A percentile compares a stretch with the other conserved stretches of the same genome.
These are phyloP conservation scores for Blastomyces gilchristii DNA, from an alignment of 2,329 filamentous ascomycete genomes.

Conservation along the genomic window DNA sequence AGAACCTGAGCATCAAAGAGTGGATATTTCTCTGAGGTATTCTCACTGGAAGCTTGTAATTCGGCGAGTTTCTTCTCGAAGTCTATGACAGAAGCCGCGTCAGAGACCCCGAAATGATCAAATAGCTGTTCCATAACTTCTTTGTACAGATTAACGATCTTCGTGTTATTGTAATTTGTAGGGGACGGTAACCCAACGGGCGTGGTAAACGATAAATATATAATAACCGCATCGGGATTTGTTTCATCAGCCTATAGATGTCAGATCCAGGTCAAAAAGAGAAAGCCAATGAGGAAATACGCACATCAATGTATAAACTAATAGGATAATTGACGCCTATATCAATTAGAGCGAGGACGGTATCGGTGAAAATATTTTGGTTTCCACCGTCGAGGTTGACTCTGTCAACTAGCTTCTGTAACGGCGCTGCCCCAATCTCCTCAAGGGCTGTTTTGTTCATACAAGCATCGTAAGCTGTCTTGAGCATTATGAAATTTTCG, in stretches of 20 bases:
- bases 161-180: conserved; percentile 49
- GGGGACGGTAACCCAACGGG: conserved; percentile 51
- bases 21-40: conserved; percentile 23
- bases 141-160: conserved; percentile 45
- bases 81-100: conserved; percentile 39
- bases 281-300: background rate
- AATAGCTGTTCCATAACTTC: conserved; percentile 35
- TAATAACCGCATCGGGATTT: conserved; percentile 45
- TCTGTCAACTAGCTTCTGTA: conserved; percentile 47
- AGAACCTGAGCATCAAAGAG: conserved; percentile 47
- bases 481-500: conserved; percentile 55
- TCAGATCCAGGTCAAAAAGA: background rate
- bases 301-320: conserved; percentile 14
- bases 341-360: conserved; percentile 29
- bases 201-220: conserved; percentile 37
- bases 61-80: conserved; percentile 53
- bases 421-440: conserved; percentile 45
- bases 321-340: conserved; percentile 30
- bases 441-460: conserved; percentile 51
- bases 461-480: conserved; percentile 55
- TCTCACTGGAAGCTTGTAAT: conserved; percentile 19
- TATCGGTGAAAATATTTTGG: conserved; percentile 25
- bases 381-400: conserved; percentile 30
- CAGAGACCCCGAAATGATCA: conserved; percentile 28
- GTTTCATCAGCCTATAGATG: conserved; percentile 39